phyloP scores from a whole-genome alignment of 2,329 filamentous ascomycete genomes.

The Xylaria digitata region DNA sequence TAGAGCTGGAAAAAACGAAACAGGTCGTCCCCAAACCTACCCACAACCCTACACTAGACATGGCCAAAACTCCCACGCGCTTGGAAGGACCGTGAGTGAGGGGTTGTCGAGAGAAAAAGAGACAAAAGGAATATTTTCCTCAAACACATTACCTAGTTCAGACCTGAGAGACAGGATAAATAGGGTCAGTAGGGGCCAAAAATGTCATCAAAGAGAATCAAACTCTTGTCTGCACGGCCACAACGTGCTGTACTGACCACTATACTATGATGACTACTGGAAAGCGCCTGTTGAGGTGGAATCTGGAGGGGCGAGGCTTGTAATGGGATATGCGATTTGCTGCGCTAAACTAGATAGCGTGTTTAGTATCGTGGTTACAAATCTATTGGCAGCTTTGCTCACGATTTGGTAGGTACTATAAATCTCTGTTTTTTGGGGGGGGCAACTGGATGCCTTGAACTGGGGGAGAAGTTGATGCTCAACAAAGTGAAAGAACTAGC shows the following conservation, averaged over 20 bases:
- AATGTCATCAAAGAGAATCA: slow-evolving; percentile 25
- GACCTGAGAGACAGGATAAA: too few species aligned
- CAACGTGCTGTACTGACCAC: slow-evolving; percentile 31
- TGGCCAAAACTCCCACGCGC: too few species aligned
- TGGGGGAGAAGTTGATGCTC: neutral
- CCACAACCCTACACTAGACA: too few species aligned
- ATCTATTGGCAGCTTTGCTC: neutral
- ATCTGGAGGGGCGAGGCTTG: neutral
- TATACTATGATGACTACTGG: slow-evolving; percentile 21
- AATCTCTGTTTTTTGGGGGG: too few species aligned
- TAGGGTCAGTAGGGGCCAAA: neutral
- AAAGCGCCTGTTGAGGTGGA: neutral
- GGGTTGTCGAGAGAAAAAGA: too few species aligned
- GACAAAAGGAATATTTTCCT: too few species aligned
- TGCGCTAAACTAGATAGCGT: neutral
- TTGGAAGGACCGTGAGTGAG: too few species aligned
- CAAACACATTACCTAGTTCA: too few species aligned
- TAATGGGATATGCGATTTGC: neutral
- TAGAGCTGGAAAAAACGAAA: too few species aligned
- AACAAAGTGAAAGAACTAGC: neutral
- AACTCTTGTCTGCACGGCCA: slow-evolving; percentile 29
- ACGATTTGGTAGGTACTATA: neutral
- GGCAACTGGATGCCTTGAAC: too few species aligned
- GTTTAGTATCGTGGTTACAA: neutral
- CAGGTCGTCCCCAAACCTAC: too few species aligned